Percentiles rank a stretch among this genome's conserved stretches.
Conservation (phyloP, 495 filamentous ascomycete genomes). For the Lepidopterella palustris region DNA sequence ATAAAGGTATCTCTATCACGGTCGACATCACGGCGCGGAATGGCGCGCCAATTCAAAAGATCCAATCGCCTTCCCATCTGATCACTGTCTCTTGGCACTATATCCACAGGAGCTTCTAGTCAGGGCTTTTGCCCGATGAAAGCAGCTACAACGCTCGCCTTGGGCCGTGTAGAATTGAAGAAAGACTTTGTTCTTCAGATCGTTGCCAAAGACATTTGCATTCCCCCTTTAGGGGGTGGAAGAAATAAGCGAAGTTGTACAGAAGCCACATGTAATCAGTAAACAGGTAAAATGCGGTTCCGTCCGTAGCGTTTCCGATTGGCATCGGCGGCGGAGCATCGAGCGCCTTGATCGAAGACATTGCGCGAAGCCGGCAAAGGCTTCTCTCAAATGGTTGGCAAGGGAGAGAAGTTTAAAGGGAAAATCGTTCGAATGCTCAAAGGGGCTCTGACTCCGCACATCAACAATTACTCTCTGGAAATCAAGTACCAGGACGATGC, state of each 20-base stretch:
- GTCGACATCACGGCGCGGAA: conserved; percentile 54
- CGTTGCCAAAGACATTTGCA: conserved; percentile 47
- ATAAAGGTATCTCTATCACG: conserved; percentile 18
- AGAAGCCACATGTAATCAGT: no score
- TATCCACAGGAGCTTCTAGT: conserved; percentile 39
- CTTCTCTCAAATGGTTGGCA: conserved; percentile 54
- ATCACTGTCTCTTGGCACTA: conserved; percentile 57
- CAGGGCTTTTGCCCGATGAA: conserved; percentile 44
- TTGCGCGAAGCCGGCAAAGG: conserved; percentile 61
- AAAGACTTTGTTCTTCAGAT: conserved; percentile 51
- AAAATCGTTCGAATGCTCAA: conserved; percentile 69
- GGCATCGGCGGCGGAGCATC: conserved; percentile 58
- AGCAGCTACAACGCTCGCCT: conserved; percentile 54
- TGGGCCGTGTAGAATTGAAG: conserved; percentile 43
- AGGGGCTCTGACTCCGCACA: conserved; percentile 55
- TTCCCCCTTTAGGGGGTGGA: no score
- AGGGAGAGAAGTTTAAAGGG: conserved; percentile 51
- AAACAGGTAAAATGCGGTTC: no score
- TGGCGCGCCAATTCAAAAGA: conserved; percentile 46
- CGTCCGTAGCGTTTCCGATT: conserved; percentile 58
- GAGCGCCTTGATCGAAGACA: conserved; percentile 59
- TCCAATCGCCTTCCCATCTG: conserved; percentile 61
- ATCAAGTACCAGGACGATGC: conserved; percentile 48
- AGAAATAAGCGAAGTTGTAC: no score
- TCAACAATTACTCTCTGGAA: conserved; percentile 53